A percentile compares a stretch with the other conserved stretches of the same genome.
These are phyloP conservation scores for Raffaelea albimanens DNA, from an alignment of 2,329 filamentous ascomycete genomes.

Conservation along the genomic window DNA sequence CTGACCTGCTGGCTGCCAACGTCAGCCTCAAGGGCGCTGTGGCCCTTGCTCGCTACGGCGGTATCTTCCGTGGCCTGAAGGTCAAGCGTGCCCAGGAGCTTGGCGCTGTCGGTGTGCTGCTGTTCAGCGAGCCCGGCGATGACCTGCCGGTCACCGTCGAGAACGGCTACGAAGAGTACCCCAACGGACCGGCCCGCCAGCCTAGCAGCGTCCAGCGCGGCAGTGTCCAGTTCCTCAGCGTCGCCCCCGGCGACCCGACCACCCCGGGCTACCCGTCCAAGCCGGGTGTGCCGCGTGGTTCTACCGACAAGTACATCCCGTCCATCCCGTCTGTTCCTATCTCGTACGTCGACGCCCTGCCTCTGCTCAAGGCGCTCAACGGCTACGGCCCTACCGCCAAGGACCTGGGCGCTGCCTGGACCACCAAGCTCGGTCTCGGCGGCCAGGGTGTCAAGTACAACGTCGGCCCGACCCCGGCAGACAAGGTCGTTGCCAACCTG, in stretches of 20 bases:
- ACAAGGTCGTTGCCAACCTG: slow-evolving; percentile 56
- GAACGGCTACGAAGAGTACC: slow-evolving; percentile 72
- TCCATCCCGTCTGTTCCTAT: slow-evolving; percentile 86
- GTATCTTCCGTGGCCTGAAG: slow-evolving; percentile 82
- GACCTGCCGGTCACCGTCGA: slow-evolving; percentile 74
- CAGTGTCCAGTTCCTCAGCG: slow-evolving; percentile 72
- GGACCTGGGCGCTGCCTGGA: slow-evolving; percentile 66
- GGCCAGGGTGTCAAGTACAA: slow-evolving; percentile 79
- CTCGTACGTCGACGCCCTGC: slow-evolving; percentile 77
- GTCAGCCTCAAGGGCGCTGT: slow-evolving; percentile 76
- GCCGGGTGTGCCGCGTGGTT: slow-evolving; percentile 69
- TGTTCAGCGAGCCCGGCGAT: slow-evolving; percentile 85
- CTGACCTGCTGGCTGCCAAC: slow-evolving; percentile 68
- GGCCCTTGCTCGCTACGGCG: slow-evolving; percentile 75
- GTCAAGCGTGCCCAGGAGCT: slow-evolving; percentile 86
- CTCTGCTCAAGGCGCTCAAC: slow-evolving; percentile 82
- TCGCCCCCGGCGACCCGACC: slow-evolving; percentile 65
- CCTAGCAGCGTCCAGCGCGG: slow-evolving; percentile 86
- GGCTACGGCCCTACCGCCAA: slow-evolving; percentile 72
- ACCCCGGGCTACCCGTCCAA: slow-evolving; percentile 92
- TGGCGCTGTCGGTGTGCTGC: slow-evolving; percentile 74
- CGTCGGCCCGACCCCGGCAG: slow-evolving; percentile 69
- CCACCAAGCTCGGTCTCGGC: slow-evolving; percentile 58
- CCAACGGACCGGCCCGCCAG: slow-evolving; percentile 76
- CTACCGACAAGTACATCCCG: slow-evolving; percentile 62